phyloP scores from a whole-genome alignment of 305 asterid species.

The Stenogyne calaminthoides region DNA sequence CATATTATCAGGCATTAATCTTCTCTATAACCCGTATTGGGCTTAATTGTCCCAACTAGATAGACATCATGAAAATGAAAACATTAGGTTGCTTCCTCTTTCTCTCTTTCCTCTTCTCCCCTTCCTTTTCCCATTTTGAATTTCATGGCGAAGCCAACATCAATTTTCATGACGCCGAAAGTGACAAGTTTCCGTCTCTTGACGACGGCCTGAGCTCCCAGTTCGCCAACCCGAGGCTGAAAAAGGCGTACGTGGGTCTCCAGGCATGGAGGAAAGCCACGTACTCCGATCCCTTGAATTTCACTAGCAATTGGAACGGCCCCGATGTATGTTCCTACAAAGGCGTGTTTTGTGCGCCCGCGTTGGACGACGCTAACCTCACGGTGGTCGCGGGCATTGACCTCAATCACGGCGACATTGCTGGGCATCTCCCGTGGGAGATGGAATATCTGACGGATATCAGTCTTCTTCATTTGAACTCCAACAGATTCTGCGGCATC shows the following conservation, averaged over 20 bases:
- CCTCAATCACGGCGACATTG: constrained; percentile 66
- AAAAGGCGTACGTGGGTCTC: constrained; percentile 54
- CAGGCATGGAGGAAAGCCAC: constrained; percentile 57
- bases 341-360: constrained; percentile 61
- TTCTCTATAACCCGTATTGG: constrained; percentile 40
- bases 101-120: constrained; percentile 33
- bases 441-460: constrained; percentile 54
- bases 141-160: background rate
- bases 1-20: background rate
- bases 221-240: constrained; percentile 48
- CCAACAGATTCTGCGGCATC: constrained; percentile 72
- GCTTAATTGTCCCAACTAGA: constrained; percentile 28
- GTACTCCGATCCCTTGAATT: constrained; percentile 59
- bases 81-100: constrained; percentile 29
- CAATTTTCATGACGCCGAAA: background rate
- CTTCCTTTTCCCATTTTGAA: constrained; percentile 12
- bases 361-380: constrained; percentile 47
- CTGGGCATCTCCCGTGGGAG: constrained; percentile 69
- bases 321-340: constrained; percentile 63
- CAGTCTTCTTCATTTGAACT: constrained; percentile 61
- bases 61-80: constrained; percentile 45
- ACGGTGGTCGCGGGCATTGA: constrained; percentile 88
- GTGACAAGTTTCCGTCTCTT: background rate
- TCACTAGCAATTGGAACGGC: constrained; percentile 68
- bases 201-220: background rate